phyloP scores from a whole-genome alignment of 805 yeast species.

The Candida krabiensis region DNA sequence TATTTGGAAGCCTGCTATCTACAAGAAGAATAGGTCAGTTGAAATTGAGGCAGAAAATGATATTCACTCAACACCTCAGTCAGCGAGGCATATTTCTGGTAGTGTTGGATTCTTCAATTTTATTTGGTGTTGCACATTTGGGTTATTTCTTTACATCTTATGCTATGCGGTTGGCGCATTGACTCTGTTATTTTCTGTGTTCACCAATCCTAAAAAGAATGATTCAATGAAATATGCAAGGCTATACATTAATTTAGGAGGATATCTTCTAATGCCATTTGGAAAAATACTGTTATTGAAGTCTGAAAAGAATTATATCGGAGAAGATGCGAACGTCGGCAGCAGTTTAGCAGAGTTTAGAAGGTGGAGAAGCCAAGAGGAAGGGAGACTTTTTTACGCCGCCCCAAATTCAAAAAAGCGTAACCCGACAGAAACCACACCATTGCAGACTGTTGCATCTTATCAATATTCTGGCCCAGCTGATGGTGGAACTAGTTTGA shows the following conservation, averaged over 20 bases:
- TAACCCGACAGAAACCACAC: conserved; percentile 19
- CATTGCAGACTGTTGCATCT: conserved; percentile 10
- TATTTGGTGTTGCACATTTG: conserved; percentile 75
- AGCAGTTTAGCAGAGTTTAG: conserved; percentile 80
- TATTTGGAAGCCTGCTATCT: conserved; percentile 97
- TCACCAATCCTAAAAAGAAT: conserved; percentile 43
- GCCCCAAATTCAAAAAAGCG: conserved; percentile 41
- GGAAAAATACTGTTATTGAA: conserved; percentile 82
- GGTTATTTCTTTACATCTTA: conserved; percentile 55
- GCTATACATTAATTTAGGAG: conserved; percentile 59
- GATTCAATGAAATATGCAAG: conserved; percentile 62
- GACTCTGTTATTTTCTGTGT: conserved; percentile 44
- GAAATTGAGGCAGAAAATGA: conserved; percentile 90
- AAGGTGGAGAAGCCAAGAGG: conserved; percentile 81
- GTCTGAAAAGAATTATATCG: conserved; percentile 75
- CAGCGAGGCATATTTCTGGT: conserved; percentile 53
- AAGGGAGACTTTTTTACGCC: conserved; percentile 78
- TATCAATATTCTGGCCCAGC: conserved; percentile 1
- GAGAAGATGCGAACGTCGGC: conserved; percentile 89
- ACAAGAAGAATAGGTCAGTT: conserved; percentile 89
- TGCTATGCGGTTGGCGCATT: conserved; percentile 51
- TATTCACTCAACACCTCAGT: conserved; percentile 70
- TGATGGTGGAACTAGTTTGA: conserved; percentile 2
- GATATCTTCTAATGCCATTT: conserved; percentile 80
- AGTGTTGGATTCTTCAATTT: conserved; percentile 67